Percentiles rank a stretch among this genome's conserved stretches.
Evolutionary conservation across 805 yeast species (phyloP).

Genomic region (Kuraishia piskuri): DNA sequence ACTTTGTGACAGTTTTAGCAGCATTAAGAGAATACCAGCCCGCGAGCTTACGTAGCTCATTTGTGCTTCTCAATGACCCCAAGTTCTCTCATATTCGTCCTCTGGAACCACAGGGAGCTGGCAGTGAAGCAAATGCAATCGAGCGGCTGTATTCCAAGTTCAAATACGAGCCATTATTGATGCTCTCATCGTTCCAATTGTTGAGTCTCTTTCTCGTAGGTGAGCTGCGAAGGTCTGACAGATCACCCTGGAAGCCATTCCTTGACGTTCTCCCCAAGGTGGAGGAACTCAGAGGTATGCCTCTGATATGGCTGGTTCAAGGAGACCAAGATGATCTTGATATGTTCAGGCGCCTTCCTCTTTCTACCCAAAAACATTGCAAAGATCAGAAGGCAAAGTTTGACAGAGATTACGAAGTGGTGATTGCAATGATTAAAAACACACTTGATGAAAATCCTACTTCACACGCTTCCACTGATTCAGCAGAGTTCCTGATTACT

Average conservation of each 20-base stretch:
- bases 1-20: slow-evolving; percentile 41
- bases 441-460: not conserved
- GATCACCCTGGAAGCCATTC: slow-evolving; percentile 64
- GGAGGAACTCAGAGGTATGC: slow-evolving; percentile 45
- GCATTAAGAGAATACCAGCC: slow-evolving; percentile 26
- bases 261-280: slow-evolving; percentile 52
- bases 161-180: slow-evolving; percentile 23
- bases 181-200: slow-evolving; percentile 52
- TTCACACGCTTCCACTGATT: not conserved
- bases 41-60: not conserved
- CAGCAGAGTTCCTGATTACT: slow-evolving; percentile 7
- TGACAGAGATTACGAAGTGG: slow-evolving; percentile 29
- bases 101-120: not conserved
- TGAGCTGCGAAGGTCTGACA: slow-evolving; percentile 28
- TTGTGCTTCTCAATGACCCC: not conserved
- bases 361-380: slow-evolving; percentile 21
- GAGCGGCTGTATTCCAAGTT: slow-evolving; percentile 10
- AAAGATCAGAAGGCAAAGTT: slow-evolving; percentile 34
- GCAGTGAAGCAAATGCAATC: slow-evolving; percentile 2
- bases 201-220: slow-evolving; percentile 39
- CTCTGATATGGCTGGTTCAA: slow-evolving; percentile 48
- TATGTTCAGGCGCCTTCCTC: not conserved
- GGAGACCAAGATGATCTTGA: not conserved
- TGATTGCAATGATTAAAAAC: not conserved
- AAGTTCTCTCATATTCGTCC: not conserved